phyloP scores from a whole-genome alignment of 441 rosid genomes.

The Hypseocharis bilobata region DNA sequence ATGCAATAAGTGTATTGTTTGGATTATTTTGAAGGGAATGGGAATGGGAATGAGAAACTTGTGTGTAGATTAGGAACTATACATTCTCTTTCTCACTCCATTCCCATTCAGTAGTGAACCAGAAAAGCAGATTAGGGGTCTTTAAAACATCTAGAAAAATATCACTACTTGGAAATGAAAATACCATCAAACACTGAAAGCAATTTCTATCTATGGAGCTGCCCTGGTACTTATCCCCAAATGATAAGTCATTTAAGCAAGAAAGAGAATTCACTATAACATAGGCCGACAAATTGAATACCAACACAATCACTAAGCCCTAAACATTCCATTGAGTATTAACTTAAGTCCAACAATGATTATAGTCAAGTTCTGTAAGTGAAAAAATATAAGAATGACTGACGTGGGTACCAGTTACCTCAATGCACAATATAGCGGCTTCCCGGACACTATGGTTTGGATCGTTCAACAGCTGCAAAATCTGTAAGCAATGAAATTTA shows the following conservation, averaged over 20 bases:
- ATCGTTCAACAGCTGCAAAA: constrained; percentile 86
- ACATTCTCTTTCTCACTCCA: too few relatives aligned
- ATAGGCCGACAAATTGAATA: background rate
- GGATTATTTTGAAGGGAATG: too few relatives aligned
- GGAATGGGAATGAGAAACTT: too few relatives aligned
- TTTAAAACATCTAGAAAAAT: background rate
- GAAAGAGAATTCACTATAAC: background rate
- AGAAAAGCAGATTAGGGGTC: background rate
- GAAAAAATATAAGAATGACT: background rate
- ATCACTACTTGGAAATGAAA: background rate
- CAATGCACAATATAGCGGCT: constrained; percentile 84
- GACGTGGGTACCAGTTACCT: constrained; percentile 38
- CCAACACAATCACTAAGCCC: background rate
- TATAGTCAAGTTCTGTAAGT: background rate
- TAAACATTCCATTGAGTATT: background rate
- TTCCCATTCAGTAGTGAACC: background rate
- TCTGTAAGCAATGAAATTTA: constrained; percentile 35
- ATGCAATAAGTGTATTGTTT: background rate
- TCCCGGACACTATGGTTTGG: constrained; percentile 81
- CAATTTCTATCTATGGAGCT: background rate
- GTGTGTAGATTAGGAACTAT: too few relatives aligned
- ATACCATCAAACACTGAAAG: background rate
- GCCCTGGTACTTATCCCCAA: background rate
- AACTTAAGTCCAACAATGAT: background rate
- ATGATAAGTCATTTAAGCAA: background rate